phyloP scores from a whole-genome alignment of 2,329 filamentous ascomycete genomes.

The Orbilia blumenaviensis region DNA sequence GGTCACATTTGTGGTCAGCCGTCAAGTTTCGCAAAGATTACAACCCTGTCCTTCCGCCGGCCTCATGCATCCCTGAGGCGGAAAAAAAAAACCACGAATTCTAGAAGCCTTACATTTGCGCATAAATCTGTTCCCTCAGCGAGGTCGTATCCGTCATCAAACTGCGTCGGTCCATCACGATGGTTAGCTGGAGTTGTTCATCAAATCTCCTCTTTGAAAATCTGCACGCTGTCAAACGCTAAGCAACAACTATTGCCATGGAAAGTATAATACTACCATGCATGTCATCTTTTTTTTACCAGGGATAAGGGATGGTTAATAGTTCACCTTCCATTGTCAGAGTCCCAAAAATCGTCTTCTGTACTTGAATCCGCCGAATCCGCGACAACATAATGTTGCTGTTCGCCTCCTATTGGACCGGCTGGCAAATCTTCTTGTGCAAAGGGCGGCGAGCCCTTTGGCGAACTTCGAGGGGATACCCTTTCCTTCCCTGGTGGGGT shows the following conservation, averaged over 20 bases:
- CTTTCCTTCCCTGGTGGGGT: conserved; percentile 47
- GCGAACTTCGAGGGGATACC: conserved; percentile 26
- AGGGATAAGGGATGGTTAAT: neutral
- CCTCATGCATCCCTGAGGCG: no score
- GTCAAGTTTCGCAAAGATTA: neutral
- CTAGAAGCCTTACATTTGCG: conserved; percentile 37
- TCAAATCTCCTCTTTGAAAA: neutral
- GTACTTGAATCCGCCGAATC: conserved; percentile 38
- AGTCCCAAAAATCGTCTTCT: conserved; percentile 50
- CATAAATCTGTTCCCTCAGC: conserved; percentile 45
- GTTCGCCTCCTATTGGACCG: neutral
- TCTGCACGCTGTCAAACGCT: neutral
- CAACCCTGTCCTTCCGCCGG: no score
- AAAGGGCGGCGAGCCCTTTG: conserved; percentile 20
- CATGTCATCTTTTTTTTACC: neutral
- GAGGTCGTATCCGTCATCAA: conserved; percentile 54
- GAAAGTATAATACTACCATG: conserved; percentile 11
- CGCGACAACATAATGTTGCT: conserved; percentile 25
- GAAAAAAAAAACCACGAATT: neutral
- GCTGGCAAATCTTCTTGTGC: neutral
- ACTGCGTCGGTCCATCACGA: conserved; percentile 5
- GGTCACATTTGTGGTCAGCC: conserved; percentile 15
- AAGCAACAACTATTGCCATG: neutral
- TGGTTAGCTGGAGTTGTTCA: conserved; percentile 6
- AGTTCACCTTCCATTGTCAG: conserved; percentile 40